phyloP scores from a whole-genome alignment of 2,329 filamentous ascomycete genomes.

The Phialophora expanda region DNA sequence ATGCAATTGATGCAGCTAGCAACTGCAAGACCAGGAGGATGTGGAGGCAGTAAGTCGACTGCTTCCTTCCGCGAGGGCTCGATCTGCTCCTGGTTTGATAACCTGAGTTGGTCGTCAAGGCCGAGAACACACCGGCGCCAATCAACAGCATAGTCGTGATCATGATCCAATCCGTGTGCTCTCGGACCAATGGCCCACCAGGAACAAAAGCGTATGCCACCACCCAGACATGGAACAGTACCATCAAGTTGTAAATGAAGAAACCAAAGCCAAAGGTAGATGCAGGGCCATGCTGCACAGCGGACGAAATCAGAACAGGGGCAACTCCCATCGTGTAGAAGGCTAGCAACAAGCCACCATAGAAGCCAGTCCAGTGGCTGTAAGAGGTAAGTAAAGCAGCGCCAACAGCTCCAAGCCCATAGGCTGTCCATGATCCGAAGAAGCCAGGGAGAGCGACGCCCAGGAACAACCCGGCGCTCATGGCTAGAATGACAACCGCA shows the following conservation, averaged over 20 bases:
- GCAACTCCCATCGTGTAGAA: constrained; percentile 82
- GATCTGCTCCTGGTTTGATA: constrained; percentile 41
- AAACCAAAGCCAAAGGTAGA: constrained; percentile 87
- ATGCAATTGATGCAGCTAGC: constrained; percentile 78
- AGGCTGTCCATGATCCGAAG: constrained; percentile 78
- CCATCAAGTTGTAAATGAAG: constrained; percentile 87
- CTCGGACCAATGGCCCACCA: constrained; percentile 86
- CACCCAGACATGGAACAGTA: constrained; percentile 98
- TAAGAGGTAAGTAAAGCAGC: constrained; percentile 77
- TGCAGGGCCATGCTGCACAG: constrained; percentile 76
- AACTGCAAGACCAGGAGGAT: constrained; percentile 78
- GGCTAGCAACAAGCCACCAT: constrained; percentile 76
- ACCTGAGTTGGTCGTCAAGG: constrained; percentile 58
- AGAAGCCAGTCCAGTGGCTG: constrained; percentile 86
- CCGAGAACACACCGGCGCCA: constrained; percentile 80
- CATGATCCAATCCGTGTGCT: constrained; percentile 97
- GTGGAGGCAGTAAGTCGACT: constrained; percentile 71
- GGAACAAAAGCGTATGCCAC: constrained; percentile 98
- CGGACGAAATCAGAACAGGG: constrained; percentile 74
- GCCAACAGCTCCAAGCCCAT: constrained; percentile 76
- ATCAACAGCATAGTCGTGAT: constrained; percentile 80
- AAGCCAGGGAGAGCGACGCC: constrained; percentile 76
- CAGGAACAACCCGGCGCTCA: constrained; percentile 78
- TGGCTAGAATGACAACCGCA: constrained; percentile 80
- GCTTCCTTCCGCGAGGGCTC: constrained; percentile 53